Conservation (phyloP, 1,284 basidiomycete genomes). For the Cryptococcus deneoformans region DNA sequence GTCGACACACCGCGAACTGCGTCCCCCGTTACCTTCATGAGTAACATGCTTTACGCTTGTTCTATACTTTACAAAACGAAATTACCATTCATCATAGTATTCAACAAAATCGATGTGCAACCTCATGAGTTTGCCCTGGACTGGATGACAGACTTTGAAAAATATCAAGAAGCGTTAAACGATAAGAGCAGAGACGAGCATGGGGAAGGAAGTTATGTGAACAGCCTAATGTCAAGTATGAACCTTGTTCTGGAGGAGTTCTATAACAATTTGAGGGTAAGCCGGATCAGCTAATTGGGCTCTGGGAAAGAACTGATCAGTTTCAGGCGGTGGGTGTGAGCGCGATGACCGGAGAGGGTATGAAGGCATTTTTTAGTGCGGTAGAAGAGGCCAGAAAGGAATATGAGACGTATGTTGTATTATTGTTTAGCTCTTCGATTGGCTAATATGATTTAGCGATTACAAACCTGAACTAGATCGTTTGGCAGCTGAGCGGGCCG, state of each 20-base stretch:
- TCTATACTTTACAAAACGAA: slow-evolving; percentile 99
- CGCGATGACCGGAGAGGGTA: slow-evolving; percentile 89
- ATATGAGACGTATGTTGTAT: slow-evolving; percentile 69
- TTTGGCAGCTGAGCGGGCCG: slow-evolving; percentile 54
- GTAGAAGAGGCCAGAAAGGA: slow-evolving; percentile 83
- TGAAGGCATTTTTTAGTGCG: slow-evolving; percentile 86
- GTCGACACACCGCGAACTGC: slow-evolving; percentile 96
- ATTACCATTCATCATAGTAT: slow-evolving; percentile 94
- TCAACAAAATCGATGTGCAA: slow-evolving; percentile 94
- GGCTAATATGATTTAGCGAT: slow-evolving; percentile 56
- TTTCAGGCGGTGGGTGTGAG: slow-evolving; percentile 88
- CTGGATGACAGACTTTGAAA: slow-evolving; percentile 98
- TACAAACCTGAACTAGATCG: slow-evolving; percentile 87
- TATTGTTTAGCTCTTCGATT: slow-evolving; percentile 1
- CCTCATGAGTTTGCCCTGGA: slow-evolving; percentile 88
- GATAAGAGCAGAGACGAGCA: slow-evolving; percentile 64
- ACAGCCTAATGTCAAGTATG: slow-evolving; percentile 99
- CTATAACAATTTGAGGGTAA: slow-evolving; percentile 90
- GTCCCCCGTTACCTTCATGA: slow-evolving; percentile 96
- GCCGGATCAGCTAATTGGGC: slow-evolving; percentile 13
- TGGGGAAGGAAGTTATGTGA: slow-evolving; percentile 96
- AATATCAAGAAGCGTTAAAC: slow-evolving; percentile 60
- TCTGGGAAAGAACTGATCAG: background rate
- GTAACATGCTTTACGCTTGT: slow-evolving; percentile 99
- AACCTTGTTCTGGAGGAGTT: slow-evolving; percentile 98